A percentile compares a stretch with the other conserved stretches of the same genome.
Evolutionary conservation across 23 red algal species (phyloP).

Genomic region (Chondrus crispus): DNA sequence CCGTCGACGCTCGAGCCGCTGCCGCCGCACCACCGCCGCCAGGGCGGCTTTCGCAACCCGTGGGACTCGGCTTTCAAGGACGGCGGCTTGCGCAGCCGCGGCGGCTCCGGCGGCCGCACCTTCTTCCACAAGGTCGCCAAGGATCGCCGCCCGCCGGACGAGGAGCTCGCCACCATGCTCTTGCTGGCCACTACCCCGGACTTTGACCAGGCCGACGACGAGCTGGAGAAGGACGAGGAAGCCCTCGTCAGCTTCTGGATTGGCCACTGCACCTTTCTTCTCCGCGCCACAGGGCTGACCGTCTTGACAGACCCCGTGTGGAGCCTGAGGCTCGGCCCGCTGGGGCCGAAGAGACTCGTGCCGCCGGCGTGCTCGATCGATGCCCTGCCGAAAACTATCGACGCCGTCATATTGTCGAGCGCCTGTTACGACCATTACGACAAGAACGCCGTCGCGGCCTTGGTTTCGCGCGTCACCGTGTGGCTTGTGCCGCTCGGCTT

Average conservation of each 20-base stretch:
- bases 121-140: conserved; percentile 70
- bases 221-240: conserved; percentile 30
- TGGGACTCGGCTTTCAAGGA: conserved; percentile 51
- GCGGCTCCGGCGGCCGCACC: conserved; percentile 22
- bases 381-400: conserved; percentile 43
- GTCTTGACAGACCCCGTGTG: conserved; percentile 62
- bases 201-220: not conserved
- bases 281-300: conserved; percentile 29
- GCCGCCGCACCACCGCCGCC: conserved; percentile 36
- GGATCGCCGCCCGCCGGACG: conserved; percentile 58
- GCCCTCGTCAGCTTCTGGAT: conserved; percentile 44
- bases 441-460: conserved; percentile 41
- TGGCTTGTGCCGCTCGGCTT: conserved; percentile 51
- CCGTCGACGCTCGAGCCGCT: too few relatives aligned
- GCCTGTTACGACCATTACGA: conserved; percentile 56
- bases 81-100: not conserved
- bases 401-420: conserved; percentile 32
- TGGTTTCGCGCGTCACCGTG: not conserved
- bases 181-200: conserved; percentile 35
- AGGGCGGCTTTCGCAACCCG: conserved; percentile 48
- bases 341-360: conserved; percentile 48
- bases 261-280: conserved; percentile 54
- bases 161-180: conserved; percentile 47
- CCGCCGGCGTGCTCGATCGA: conserved; percentile 39
- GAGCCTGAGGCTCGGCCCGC: conserved; percentile 35